Evolutionary conservation across 148 eudicot species (phyloP), one percentile per base, ranked within the genome.

Genomic region (Bassia scoparia): DNA sequence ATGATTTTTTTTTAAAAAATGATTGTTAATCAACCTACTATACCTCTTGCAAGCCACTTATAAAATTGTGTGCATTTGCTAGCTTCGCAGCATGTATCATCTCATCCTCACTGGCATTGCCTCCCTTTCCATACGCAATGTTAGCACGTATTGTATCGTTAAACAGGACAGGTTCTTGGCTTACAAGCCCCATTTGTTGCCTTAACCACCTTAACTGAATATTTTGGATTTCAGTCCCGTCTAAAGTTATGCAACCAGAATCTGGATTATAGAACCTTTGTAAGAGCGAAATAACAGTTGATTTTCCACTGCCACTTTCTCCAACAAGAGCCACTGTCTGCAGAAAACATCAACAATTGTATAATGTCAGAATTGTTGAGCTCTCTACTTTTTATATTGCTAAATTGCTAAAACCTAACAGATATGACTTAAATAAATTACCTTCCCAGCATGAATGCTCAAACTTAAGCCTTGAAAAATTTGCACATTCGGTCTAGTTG

Each of bases 291-390:
- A 89, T 78, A 52, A 87, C 94, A n/a, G 91, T 89, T 72, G 94
- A 89, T 78, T 89, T 89, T 48, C 91, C 91, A 21, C 95, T 81
- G 62, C 95, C 95, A 75, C 95, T 89, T 73, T 89, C 95, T 50
- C 95, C 95, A 48, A 89, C 95, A 17, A 89, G 74, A 72, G 91
- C 95, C 52, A 89, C 88, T 11, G 86, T 80, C 91, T 88, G 44
- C 44, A 62, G 44, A 34, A 31, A 44, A 60, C n/a, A n/a, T n/a
- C n/a, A n/a, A n/a, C n/a, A n/a, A n/a, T n/a, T n/a, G n/a, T n/a
- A n/a, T n/a, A n/a, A n/a, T n/a, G n/a, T n/a, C n/a, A n/a, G n/a
- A n/a, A n/a, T n/a, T n/a, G n/a, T n/a, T n/a, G n/a, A n/a, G n/a
- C n/a, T n/a, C n/a, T n/a, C n/a, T n/a, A n/a, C n/a, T n/a, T n/a